phyloP scores from a whole-genome alignment of 306 rosid genomes.

The Betula pendula region DNA sequence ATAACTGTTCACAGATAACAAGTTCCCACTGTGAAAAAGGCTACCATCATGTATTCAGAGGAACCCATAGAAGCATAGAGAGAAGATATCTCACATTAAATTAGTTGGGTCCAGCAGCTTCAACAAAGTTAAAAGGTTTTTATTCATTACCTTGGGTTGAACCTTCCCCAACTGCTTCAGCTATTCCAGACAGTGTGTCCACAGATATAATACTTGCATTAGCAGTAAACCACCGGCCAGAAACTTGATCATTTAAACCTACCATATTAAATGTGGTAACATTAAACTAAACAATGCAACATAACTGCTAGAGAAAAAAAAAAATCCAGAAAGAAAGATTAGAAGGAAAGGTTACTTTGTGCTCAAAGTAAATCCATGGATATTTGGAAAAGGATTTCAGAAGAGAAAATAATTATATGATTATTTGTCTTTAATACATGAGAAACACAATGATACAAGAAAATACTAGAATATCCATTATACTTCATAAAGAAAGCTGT shows the following conservation, averaged over 20 bases:
- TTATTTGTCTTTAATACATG: neutral
- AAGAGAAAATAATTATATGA: neutral
- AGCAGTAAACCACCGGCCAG: slow-evolving; percentile 75
- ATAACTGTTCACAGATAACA: slow-evolving; percentile 56
- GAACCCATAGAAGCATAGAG: slow-evolving; percentile 14
- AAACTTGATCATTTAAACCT: slow-evolving; percentile 68
- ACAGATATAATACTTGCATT: slow-evolving; percentile 72
- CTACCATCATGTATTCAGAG: slow-evolving; percentile 22
- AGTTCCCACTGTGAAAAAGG: slow-evolving; percentile 18
- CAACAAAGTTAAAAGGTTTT: slow-evolving; percentile 16
- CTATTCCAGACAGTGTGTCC: slow-evolving; percentile 58
- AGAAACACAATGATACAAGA: neutral
- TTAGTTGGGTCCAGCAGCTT: neutral
- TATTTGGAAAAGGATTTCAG: neutral
- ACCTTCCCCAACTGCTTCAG: slow-evolving; percentile 81
- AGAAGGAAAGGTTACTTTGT: neutral
- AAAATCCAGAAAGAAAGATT: neutral
- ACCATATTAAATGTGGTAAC: slow-evolving; percentile 17
- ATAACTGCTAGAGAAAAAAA: slow-evolving; percentile 9
- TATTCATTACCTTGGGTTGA: slow-evolving; percentile 69
- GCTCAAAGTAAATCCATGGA: neutral
- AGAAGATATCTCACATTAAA: neutral
- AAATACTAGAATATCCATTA: neutral
- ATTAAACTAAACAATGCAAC: slow-evolving; percentile 16
- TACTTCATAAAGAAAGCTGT: neutral